These are phyloP conservation scores for Boechera divaricarpa DNA, from an alignment of 345 rosid genomes.

Conservation along the genomic window DNA sequence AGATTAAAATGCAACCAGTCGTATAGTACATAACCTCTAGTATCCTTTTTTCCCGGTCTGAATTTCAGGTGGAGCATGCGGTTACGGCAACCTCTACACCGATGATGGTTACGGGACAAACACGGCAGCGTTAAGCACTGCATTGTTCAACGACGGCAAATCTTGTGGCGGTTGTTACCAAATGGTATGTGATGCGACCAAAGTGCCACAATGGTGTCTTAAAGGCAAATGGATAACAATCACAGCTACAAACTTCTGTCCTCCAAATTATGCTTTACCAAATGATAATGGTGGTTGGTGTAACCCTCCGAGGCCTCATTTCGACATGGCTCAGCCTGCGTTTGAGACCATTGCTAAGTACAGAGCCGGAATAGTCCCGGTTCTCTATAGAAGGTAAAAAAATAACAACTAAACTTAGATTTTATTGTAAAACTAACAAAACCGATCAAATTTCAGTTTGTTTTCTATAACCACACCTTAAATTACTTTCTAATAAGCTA, in stretches of 20 bases:
- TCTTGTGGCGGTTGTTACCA: slow-evolving; percentile 76
- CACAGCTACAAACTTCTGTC: slow-evolving; percentile 84
- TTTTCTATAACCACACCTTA: neutral
- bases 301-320: slow-evolving; percentile 74
- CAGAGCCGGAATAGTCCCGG: slow-evolving; percentile 76
- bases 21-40: neutral
- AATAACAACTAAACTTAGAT: neutral
- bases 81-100: slow-evolving; percentile 70
- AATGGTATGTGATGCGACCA: slow-evolving; percentile 55
- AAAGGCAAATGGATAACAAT: slow-evolving; percentile 63
- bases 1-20: too few species aligned
- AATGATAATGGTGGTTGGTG: slow-evolving; percentile 86
- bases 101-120: slow-evolving; percentile 72
- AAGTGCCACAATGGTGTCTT: slow-evolving; percentile 71
- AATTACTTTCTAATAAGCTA: neutral
- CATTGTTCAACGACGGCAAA: slow-evolving; percentile 65
- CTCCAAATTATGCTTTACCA: slow-evolving; percentile 68
- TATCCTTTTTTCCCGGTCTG: neutral
- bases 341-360: slow-evolving; percentile 71
- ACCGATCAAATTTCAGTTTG: neutral
- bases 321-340: slow-evolving; percentile 83
- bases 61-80: slow-evolving; percentile 78
- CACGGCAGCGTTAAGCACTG: slow-evolving; percentile 75
- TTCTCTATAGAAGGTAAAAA: slow-evolving; percentile 60
- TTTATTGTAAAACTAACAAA: neutral